Percentiles rank a stretch among this genome's conserved stretches.
Conservation (phyloP, 495 filamentous ascomycete genomes). For the Aspergillus sclerotiicarbonarius region DNA sequence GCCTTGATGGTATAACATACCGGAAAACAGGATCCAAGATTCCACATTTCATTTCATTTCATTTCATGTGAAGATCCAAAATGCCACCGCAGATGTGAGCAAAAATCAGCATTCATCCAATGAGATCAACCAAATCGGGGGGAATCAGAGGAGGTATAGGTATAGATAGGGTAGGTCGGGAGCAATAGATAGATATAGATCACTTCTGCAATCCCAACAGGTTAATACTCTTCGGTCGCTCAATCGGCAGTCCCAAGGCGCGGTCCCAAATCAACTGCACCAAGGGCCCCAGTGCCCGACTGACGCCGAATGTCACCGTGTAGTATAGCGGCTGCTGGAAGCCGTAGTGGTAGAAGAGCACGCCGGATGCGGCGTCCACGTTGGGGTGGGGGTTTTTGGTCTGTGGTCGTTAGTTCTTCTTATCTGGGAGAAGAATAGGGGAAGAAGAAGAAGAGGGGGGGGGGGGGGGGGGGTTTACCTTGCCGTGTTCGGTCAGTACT, state of each 20-base stretch:
- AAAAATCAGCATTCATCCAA: no score
- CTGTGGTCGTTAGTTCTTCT: no score
- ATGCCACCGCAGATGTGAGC: no score
- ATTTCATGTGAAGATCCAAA: no score
- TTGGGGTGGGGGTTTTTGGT: slow-evolving; percentile 99
- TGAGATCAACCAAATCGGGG: no score
- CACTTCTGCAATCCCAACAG: slow-evolving; percentile 70
- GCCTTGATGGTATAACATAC: no score
- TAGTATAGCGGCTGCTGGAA: slow-evolving; percentile 98
- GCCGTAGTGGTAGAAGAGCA: slow-evolving; percentile 94
- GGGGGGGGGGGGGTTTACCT: slow-evolving; percentile 42
- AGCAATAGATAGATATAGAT: no score
- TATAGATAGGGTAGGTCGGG: no score
- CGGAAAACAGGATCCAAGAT: no score
- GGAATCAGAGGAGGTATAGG: no score
- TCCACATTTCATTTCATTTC: no score
- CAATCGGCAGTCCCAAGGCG: slow-evolving; percentile 92
- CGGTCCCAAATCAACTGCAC: slow-evolving; percentile 97
- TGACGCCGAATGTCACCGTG: slow-evolving; percentile 94
- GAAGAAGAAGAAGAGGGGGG: neutral
- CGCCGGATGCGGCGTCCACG: slow-evolving; percentile 87
- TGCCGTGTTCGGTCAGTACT: slow-evolving; percentile 89
- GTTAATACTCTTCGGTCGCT: slow-evolving; percentile 96
- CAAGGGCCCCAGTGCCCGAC: slow-evolving; percentile 83
- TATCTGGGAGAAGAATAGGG: no score